Conservation (phyloP, 2,329 filamentous ascomycete species). For the Juglanconis juglandina region DNA sequence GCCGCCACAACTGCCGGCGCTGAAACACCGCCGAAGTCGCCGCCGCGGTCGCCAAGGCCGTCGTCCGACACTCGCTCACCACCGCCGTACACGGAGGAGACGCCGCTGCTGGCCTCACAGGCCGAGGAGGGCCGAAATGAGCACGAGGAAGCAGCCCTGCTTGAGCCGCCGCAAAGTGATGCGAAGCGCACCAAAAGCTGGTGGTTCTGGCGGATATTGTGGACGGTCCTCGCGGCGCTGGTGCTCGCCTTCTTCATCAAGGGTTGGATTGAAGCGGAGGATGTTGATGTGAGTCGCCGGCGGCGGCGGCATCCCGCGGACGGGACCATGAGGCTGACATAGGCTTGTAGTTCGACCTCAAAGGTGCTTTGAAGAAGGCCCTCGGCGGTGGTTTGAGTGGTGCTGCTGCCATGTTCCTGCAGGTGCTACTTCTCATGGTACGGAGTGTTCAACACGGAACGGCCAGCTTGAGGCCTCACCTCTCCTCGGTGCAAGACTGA, state of each 20-base stretch:
- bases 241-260: slow-evolving; percentile 39
- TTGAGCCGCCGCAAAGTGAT: slow-evolving; percentile 18
- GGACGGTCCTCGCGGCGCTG: slow-evolving; percentile 30
- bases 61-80: background rate
- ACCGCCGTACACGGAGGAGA: slow-evolving; percentile 10
- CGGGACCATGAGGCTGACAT: background rate
- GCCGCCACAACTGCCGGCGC: slow-evolving; percentile 7
- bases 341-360: slow-evolving; percentile 38
- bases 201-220: slow-evolving; percentile 35
- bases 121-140: slow-evolving; percentile 13
- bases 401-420: slow-evolving; percentile 46
- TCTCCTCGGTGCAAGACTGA: background rate
- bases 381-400: slow-evolving; percentile 45
- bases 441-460: no score
- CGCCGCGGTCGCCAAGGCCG: background rate
- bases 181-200: slow-evolving; percentile 22
- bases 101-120: slow-evolving; percentile 15
- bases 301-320: no score
- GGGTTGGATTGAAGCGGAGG: slow-evolving; percentile 42
- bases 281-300: slow-evolving; percentile 34
- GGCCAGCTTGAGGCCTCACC: background rate
- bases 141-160: slow-evolving; percentile 21
- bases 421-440: slow-evolving; percentile 47
- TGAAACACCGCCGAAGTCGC: slow-evolving; percentile 10
- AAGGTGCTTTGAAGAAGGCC: slow-evolving; percentile 40